phyloP scores from a whole-genome alignment of 2,329 filamentous ascomycete species.

The Pyrenochaeta sp. region DNA sequence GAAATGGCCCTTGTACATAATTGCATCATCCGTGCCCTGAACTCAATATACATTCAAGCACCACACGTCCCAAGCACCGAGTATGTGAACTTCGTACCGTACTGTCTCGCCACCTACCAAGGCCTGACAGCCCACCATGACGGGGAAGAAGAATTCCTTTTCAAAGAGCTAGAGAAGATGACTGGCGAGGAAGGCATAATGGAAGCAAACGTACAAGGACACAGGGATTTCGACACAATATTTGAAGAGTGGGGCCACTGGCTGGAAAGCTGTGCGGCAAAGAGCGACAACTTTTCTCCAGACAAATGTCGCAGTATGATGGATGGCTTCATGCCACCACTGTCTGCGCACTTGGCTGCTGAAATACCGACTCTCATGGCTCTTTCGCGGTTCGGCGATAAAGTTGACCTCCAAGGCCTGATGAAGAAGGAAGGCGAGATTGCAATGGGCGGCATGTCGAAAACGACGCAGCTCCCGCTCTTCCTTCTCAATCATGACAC shows the following conservation, averaged over 20 bases:
- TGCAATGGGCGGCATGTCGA: slow-evolving; percentile 19
- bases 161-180: slow-evolving; percentile 63
- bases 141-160: slow-evolving; percentile 66
- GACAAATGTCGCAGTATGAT: slow-evolving; percentile 33
- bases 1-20: slow-evolving; percentile 72
- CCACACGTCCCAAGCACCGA: slow-evolving; percentile 60
- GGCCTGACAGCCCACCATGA: slow-evolving; percentile 69
- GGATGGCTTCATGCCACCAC: slow-evolving; percentile 34
- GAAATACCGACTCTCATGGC: slow-evolving; percentile 35
- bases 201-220: slow-evolving; percentile 52
- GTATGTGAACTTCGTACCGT: slow-evolving; percentile 65
- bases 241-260: slow-evolving; percentile 63
- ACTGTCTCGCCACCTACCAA: slow-evolving; percentile 66
- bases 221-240: slow-evolving; percentile 62
- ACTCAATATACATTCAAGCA: slow-evolving; percentile 69
- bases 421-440: slow-evolving; percentile 30
- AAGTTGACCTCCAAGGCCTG: slow-evolving; percentile 28
- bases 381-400: slow-evolving; percentile 29
- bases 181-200: slow-evolving; percentile 62
- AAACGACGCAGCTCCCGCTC: slow-evolving; percentile 16
- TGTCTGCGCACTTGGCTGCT: slow-evolving; percentile 34
- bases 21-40: slow-evolving; percentile 69
- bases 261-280: slow-evolving; percentile 51
- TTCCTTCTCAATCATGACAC: slow-evolving; percentile 25
- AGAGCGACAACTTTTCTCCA: slow-evolving; percentile 22